Evolutionary conservation across 805 yeast species (phyloP).

Genomic region (Nematodospora valgi): DNA sequence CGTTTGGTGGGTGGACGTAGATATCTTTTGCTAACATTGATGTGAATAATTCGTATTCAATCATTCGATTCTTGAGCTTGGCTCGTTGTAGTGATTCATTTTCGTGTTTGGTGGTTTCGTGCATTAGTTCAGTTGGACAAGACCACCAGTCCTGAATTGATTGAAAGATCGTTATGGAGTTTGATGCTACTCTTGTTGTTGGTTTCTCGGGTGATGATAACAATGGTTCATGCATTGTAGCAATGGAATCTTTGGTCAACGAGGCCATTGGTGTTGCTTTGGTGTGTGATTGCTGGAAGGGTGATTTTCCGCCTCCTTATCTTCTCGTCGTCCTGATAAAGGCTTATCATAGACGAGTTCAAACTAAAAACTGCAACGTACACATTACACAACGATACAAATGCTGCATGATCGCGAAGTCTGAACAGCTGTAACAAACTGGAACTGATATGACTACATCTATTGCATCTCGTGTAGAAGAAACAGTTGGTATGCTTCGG

Average conservation of each 20-base stretch:
- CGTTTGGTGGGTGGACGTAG: constrained; percentile 19
- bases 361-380: no score
- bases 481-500: no score
- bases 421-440: no score
- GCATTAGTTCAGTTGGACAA: constrained; percentile 20
- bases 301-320: no score
- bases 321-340: no score
- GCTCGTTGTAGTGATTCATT: constrained; percentile 15
- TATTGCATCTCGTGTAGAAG: no score
- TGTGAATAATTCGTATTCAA: constrained; percentile 32
- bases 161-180: constrained; percentile 20
- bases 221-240: constrained; percentile 25
- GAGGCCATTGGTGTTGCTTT: constrained; percentile 9
- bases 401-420: no score
- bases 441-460: no score
- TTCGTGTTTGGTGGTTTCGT: constrained; percentile 12
- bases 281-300: no score
- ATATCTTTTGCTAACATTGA: constrained; percentile 31
- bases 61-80: constrained; percentile 20
- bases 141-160: constrained; percentile 41
- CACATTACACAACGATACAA: no score
- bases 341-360: no score
- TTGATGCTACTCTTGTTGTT: not conserved
- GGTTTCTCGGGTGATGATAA: not conserved
- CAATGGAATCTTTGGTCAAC: constrained; percentile 16